A percentile compares a stretch with the other conserved stretches of the same genome.
These are phyloP conservation scores for Begonia masoniana DNA, from an alignment of 306 rosid species.

Conservation along the genomic window DNA sequence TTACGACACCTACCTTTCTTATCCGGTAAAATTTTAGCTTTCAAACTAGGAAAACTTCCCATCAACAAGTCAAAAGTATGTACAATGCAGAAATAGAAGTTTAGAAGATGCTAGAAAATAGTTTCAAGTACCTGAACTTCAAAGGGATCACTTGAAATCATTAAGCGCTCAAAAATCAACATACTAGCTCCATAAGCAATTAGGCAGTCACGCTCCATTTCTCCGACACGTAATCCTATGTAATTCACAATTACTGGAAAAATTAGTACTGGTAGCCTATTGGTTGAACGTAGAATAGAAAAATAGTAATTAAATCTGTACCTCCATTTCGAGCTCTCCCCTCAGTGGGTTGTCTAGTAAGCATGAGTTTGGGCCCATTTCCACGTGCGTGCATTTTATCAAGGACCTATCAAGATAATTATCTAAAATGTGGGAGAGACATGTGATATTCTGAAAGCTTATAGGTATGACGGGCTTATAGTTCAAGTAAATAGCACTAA, in stretches of 20 bases:
- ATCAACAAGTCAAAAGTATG: not conserved
- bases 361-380: constrained; percentile 54
- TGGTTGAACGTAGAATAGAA: not conserved
- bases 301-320: constrained; percentile 11
- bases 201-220: constrained; percentile 95
- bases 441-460: too few relatives aligned
- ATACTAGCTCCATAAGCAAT: constrained; percentile 98
- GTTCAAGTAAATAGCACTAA: too few relatives aligned
- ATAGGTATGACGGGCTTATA: too few relatives aligned
- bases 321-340: constrained; percentile 97
- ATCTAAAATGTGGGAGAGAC: constrained; percentile 7
- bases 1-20: too few relatives aligned
- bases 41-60: too few relatives aligned
- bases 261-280: not conserved
- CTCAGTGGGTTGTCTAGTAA: constrained; percentile 91
- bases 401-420: constrained; percentile 34
- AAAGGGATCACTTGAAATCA: constrained; percentile 89
- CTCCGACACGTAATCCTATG: constrained; percentile 86
- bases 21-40: too few relatives aligned
- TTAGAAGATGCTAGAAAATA: too few relatives aligned
- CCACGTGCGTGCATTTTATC: constrained; percentile 99
- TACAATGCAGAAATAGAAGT: not conserved
- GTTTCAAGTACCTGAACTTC: constrained; percentile 59
- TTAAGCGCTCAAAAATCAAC: constrained; percentile 76
- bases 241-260: constrained; percentile 8